phyloP scores from a whole-genome alignment of 352 stramenopile genomes.

The Pythium guiyangense region DNA sequence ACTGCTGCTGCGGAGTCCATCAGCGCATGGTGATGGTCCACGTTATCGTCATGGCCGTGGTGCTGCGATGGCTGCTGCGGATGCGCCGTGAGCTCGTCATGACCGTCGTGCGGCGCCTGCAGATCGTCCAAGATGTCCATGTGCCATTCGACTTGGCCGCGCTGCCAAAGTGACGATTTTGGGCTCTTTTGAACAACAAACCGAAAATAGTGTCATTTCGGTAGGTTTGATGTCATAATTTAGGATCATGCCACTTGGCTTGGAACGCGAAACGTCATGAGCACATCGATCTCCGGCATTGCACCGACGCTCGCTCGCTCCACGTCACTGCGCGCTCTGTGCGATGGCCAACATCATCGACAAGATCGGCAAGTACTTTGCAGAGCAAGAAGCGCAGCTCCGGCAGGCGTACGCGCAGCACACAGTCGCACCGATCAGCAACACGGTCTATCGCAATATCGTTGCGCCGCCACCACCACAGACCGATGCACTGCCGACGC shows the following conservation, averaged over 20 bases:
- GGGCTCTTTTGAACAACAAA: no score
- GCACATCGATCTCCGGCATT: no score
- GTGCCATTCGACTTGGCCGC: background rate
- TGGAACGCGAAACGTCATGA: constrained; percentile 5
- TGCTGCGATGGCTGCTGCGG: background rate
- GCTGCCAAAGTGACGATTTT: background rate
- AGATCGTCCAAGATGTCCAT: constrained; percentile 17
- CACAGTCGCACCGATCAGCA: constrained; percentile 4
- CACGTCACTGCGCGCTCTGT: background rate
- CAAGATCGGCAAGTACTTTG: constrained; percentile 69
- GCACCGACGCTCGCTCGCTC: background rate
- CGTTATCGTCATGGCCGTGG: constrained; percentile 6
- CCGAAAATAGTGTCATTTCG: background rate
- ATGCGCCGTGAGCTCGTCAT: background rate
- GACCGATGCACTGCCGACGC: background rate
- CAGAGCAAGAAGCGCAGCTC: constrained; percentile 52
- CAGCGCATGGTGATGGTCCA: constrained; percentile 6
- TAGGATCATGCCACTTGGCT: background rate
- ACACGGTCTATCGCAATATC: background rate
- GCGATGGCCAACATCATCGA: constrained; percentile 58
- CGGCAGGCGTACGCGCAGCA: constrained; percentile 28
- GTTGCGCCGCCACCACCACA: constrained; percentile 1
- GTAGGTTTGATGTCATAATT: background rate
- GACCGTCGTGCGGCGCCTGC: constrained; percentile 5
- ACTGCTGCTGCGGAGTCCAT: constrained; percentile 4